Evolutionary conservation across 139 green algal genomes (phyloP).

Genomic region (Closterium sp.): DNA sequence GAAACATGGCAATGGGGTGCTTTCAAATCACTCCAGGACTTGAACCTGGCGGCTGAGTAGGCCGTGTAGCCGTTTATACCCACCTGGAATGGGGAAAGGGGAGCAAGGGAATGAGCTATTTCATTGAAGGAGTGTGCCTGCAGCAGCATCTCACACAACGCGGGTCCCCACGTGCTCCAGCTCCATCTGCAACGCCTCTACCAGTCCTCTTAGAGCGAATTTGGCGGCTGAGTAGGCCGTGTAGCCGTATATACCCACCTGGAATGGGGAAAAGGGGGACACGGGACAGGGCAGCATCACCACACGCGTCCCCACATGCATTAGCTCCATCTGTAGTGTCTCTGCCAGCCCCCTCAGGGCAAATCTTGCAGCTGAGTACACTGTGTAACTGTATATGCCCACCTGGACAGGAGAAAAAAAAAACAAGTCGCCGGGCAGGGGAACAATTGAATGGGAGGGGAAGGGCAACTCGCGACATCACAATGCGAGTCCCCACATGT

Average conservation of each 20-base stretch:
- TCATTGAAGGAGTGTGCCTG: too few relatives aligned
- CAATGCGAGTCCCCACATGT: too few relatives aligned
- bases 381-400: conserved; percentile 42
- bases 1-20: neutral
- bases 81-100: neutral
- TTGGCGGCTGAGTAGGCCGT: conserved; percentile 41
- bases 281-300: too few relatives aligned
- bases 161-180: conserved; percentile 25
- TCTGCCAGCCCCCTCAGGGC: conserved; percentile 51
- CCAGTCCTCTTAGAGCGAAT: conserved; percentile 48
- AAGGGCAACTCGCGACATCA: too few relatives aligned
- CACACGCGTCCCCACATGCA: too few relatives aligned
- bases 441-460: too few relatives aligned
- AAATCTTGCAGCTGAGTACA: conserved; percentile 47
- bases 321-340: too few relatives aligned
- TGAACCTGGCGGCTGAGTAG: conserved; percentile 46
- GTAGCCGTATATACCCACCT: neutral
- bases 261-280: too few relatives aligned
- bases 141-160: conserved; percentile 25
- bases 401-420: conserved; percentile 10
- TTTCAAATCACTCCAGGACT: too few relatives aligned
- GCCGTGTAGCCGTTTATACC: conserved; percentile 43
- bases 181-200: conserved; percentile 46
- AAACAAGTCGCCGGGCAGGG: too few relatives aligned
- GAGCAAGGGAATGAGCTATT: too few relatives aligned